These are phyloP conservation scores for Hanseniaspora uvarum DNA, from an alignment of 1,139 yeast genomes.

Conservation along the genomic window DNA sequence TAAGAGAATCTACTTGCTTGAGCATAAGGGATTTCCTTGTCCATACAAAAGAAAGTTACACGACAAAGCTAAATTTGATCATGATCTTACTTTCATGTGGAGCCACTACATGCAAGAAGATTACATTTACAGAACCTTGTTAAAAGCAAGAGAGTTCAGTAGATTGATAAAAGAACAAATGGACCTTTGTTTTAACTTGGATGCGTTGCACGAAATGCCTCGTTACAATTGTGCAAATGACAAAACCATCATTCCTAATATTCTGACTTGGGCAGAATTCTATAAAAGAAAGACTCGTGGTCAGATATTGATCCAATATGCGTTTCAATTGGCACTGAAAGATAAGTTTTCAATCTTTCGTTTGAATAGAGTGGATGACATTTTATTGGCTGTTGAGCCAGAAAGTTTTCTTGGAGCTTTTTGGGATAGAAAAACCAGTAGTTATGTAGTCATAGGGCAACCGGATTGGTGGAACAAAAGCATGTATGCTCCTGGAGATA, in stretches of 20 bases:
- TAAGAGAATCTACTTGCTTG: constrained; percentile 1
- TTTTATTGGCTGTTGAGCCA: neutral
- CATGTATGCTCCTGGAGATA: neutral
- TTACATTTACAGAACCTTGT: neutral
- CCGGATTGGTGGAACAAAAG: constrained; percentile 1
- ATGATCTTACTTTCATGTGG: neutral
- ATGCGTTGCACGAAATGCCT: neutral
- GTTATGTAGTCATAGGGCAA: neutral
- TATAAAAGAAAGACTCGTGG: neutral
- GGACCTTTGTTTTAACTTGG: neutral
- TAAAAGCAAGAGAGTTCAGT: neutral
- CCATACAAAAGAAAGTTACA: neutral
- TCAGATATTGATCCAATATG: neutral
- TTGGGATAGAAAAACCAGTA: constrained; percentile 2
- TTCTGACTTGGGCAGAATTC: neutral
- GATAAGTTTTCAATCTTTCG: neutral
- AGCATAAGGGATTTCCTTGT: constrained; percentile 5
- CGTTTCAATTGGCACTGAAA: neutral
- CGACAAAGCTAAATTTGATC: neutral
- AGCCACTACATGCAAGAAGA: constrained; percentile 2
- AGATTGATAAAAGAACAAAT: neutral
- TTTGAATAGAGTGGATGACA: neutral
- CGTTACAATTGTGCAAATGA: neutral
- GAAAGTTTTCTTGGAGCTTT: constrained; percentile 1
- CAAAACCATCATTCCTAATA: neutral